These are phyloP conservation scores for Marasmius tenuissimus DNA, from an alignment of 1,284 basidiomycete genomes.

Conservation along the genomic window DNA sequence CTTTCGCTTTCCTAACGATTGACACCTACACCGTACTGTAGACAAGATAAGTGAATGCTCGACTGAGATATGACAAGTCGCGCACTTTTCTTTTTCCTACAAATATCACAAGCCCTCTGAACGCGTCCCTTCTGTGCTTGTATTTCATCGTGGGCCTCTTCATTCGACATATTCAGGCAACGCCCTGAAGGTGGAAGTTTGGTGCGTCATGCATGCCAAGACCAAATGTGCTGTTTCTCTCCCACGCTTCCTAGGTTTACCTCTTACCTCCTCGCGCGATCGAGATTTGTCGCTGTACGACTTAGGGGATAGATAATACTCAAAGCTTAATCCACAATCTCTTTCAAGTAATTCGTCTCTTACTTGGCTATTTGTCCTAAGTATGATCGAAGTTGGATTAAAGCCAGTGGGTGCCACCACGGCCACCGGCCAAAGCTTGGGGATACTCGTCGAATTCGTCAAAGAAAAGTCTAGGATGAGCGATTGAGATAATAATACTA, in stretches of 20 bases:
- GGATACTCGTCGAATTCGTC: background rate
- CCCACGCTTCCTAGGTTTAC: too few species aligned
- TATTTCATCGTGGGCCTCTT: conserved; percentile 25
- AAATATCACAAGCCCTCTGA: conserved; percentile 75
- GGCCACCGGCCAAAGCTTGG: background rate
- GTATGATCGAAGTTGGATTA: too few species aligned
- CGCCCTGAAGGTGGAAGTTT: too few species aligned
- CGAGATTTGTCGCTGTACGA: too few species aligned
- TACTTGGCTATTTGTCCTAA: too few species aligned
- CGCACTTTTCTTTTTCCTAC: conserved; percentile 74
- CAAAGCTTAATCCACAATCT: too few species aligned
- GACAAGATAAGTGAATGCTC: background rate
- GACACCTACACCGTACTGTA: conserved; percentile 54
- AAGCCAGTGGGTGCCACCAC: too few species aligned
- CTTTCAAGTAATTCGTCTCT: too few species aligned
- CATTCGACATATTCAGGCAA: conserved; percentile 28
- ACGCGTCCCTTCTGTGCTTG: conserved; percentile 64
- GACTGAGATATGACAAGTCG: conserved; percentile 6
- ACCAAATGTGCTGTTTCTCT: too few species aligned
- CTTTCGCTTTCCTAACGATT: background rate
- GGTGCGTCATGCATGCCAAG: too few species aligned
- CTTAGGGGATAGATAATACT: too few species aligned
- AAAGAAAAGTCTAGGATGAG: background rate
- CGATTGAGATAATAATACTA: background rate
- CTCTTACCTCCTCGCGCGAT: too few species aligned